phyloP scores from a whole-genome alignment of 768 basidiomycete species.

The Tricholoma sp. region DNA sequence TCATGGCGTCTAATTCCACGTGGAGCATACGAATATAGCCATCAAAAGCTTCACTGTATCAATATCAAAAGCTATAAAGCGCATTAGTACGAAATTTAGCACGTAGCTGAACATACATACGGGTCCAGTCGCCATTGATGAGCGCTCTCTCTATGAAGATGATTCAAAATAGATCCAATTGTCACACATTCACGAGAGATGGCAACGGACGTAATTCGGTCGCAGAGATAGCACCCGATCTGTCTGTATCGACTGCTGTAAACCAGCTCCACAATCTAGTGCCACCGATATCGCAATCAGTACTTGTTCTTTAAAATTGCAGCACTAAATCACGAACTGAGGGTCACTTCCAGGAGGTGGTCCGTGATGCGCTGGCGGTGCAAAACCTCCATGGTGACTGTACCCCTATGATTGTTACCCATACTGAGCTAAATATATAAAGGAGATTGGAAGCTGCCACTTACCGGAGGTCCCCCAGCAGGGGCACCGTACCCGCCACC shows the following conservation, averaged over 20 bases:
- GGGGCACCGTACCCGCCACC: conserved; percentile 18
- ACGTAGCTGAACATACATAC: conserved; percentile 39
- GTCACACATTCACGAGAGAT: not conserved
- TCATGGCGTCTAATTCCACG: not conserved
- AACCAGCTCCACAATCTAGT: conserved; percentile 79
- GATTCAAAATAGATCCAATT: not conserved
- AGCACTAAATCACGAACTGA: conserved; percentile 43
- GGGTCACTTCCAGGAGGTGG: conserved; percentile 70
- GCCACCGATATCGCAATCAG: not conserved
- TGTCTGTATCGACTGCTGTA: conserved; percentile 57
- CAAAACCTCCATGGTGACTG: conserved; percentile 30
- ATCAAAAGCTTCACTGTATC: conserved; percentile 86
- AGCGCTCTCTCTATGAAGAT: conserved; percentile 36
- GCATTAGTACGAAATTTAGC: not conserved
- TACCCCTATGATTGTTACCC: conserved; percentile 27
- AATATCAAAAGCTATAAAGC: conserved; percentile 63
- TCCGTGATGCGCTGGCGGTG: conserved; percentile 28
- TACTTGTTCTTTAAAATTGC: not conserved
- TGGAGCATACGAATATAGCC: conserved; percentile 63
- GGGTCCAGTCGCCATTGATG: conserved; percentile 67
- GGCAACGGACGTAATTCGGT: conserved; percentile 57
- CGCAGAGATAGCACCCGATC: conserved; percentile 63
- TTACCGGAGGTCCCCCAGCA: conserved; percentile 22
- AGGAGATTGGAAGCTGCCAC: not conserved
- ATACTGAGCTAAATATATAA: not conserved